Evolutionary conservation across 2,329 filamentous ascomycete species (phyloP).

Genomic region (Calonectria leucothoes): DNA sequence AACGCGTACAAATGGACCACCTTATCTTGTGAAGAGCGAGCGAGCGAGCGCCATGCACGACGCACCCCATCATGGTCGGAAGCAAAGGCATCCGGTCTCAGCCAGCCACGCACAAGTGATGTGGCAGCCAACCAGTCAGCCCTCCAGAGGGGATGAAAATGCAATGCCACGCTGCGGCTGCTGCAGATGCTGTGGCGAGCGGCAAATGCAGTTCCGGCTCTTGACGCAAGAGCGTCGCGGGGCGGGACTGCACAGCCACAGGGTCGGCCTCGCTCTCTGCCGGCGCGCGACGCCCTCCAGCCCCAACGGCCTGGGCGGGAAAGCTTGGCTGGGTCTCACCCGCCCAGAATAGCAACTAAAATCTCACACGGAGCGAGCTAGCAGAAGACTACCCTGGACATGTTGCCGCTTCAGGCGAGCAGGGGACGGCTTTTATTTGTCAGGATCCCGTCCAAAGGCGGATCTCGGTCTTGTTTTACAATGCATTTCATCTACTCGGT

Average conservation of each 20-base stretch:
- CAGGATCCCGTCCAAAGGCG: background rate
- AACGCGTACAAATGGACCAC: background rate
- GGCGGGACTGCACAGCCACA: constrained; percentile 8
- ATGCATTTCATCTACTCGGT: background rate
- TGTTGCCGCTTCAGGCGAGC: background rate
- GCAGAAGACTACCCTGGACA: constrained; percentile 4
- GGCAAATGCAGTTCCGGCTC: background rate
- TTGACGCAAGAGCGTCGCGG: constrained; percentile 1
- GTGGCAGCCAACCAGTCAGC: background rate
- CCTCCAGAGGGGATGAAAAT: background rate
- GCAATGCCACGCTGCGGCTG: background rate
- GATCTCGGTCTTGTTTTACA: background rate
- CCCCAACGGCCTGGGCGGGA: background rate
- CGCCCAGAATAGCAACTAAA: constrained; percentile 20
- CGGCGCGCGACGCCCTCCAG: background rate
- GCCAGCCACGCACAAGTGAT: constrained; percentile 1
- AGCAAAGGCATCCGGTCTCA: background rate
- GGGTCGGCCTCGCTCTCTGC: background rate
- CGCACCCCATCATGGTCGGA: background rate
- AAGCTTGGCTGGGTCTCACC: background rate
- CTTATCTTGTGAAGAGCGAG: background rate
- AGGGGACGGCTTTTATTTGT: background rate
- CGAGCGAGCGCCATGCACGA: background rate
- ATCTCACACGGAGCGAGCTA: constrained; percentile 13
- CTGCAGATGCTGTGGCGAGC: background rate